Base-by-base conservation (phyloP, 257 asterid species). In the Nicotiana paniculata region DNA sequence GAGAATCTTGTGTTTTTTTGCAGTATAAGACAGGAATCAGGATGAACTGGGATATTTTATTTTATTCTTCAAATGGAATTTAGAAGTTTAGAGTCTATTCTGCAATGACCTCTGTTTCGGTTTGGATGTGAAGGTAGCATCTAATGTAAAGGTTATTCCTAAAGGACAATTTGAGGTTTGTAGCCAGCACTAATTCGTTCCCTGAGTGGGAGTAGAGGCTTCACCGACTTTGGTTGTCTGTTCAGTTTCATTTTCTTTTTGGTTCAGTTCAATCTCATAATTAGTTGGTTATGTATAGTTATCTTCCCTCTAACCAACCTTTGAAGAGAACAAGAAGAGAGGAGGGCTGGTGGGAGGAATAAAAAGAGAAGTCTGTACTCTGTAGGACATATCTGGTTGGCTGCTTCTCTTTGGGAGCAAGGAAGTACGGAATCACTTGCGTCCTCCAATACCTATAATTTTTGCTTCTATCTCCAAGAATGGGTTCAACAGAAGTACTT, bases 321-420 rank as follows among this genome's bases (percentile, higher is more conserved):
- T n/a, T 13, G 12, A 70, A 43, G 35, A 33, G 78, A 21, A 21
- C 77, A 24, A 0, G 35, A 59, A 48, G 79, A 46, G 79, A 48
- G 62, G 62, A 48, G 79, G 26, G 79, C 43, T 74, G 21, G 79
- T 74, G 43, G 78, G 33, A 74, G 79, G 39, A 74, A 74, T 3
- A 26, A 17, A 74, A 74, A 74, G 79, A 48, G 61, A 74, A 24
- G 58, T 70, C 18, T n/a, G n/a, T n/a, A 70, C 2, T 30, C 51
- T 43, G 8, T 55, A 43, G 3, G 62, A 74, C 26, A 74, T 74
- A 17, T 74, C 79, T 48, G 30, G 15, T 46, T 24, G 62, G 43
- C n/a, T 74, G 62, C 79, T 26, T 74, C 24, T 48, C 15, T 74
- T 48, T 26, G 79, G 28, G 79, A 57, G 43, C 0, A 37, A 48